These are phyloP conservation scores for Meira nashicola DNA, from an alignment of 1,284 basidiomycete genomes.

Conservation along the genomic window DNA sequence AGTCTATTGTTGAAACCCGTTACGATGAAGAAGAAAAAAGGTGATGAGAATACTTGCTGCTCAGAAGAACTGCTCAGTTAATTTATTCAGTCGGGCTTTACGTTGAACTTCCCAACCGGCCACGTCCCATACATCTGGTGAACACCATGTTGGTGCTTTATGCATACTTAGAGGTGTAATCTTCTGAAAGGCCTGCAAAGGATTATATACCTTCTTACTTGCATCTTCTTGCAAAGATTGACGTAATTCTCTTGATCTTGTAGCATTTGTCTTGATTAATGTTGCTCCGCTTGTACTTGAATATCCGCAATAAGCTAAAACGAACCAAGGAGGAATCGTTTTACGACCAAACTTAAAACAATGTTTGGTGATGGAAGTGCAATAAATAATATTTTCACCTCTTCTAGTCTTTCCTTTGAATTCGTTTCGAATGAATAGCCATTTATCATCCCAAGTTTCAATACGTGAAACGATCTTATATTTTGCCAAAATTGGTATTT, in stretches of 20 bases:
- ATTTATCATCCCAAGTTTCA: constrained; percentile 41
- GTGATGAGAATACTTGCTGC: too few relatives aligned
- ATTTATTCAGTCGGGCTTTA: too few relatives aligned
- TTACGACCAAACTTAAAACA: constrained; percentile 31
- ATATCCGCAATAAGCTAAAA: constrained; percentile 32
- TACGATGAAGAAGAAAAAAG: too few relatives aligned
- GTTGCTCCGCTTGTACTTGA: background rate
- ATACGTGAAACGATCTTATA: constrained; percentile 27
- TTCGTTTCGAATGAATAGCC: constrained; percentile 19
- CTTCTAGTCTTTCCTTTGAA: background rate
- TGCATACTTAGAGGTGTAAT: too few relatives aligned
- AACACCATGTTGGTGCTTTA: too few relatives aligned
- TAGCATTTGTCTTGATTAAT: background rate
- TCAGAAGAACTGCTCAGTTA: too few relatives aligned
- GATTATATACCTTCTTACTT: background rate
- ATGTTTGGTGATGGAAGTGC: constrained; percentile 29
- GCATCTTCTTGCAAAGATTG: background rate
- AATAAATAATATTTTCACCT: constrained; percentile 20
- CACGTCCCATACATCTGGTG: too few relatives aligned
- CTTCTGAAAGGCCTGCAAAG: background rate
- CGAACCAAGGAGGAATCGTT: constrained; percentile 41
- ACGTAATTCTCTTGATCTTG: background rate
- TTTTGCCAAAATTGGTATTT: constrained; percentile 27
- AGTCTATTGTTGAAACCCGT: too few relatives aligned
- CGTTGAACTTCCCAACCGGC: too few relatives aligned